Conservation (phyloP, 2,329 filamentous ascomycete genomes). For the Apiospora hydei region DNA sequence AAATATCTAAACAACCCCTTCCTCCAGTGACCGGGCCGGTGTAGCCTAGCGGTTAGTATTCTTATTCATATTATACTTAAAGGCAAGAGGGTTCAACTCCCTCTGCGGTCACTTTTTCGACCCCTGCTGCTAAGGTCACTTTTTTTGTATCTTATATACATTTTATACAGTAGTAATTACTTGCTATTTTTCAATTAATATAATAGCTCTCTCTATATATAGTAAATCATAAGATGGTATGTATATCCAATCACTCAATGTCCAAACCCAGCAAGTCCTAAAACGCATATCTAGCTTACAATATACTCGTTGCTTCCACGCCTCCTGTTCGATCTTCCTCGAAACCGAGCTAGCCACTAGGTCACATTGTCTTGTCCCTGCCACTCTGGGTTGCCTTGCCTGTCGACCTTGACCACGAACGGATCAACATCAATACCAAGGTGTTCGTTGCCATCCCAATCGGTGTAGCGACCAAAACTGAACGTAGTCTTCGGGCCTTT, state of each 20-base stretch:
- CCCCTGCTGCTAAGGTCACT: not conserved
- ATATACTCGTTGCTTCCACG: not conserved
- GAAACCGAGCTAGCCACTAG: not conserved
- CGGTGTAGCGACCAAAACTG: not conserved
- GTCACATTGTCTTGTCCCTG: not conserved
- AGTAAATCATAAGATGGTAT: not conserved
- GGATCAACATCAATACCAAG: not conserved
- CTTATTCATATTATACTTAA: constrained; percentile 3
- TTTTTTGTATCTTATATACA: not conserved
- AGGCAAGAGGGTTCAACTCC: constrained; percentile 12
- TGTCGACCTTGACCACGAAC: not conserved
- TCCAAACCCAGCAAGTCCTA: not conserved
- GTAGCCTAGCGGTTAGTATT: constrained; percentile 7
- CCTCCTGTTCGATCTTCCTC: not conserved
- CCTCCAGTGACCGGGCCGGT: not conserved
- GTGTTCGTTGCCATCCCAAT: not conserved
- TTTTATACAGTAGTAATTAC: too few relatives aligned
- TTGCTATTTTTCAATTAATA: too few relatives aligned
- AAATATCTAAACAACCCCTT: not conserved
- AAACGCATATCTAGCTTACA: not conserved
- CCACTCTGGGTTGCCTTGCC: not conserved
- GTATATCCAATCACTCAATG: not conserved
- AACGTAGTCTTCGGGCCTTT: not conserved
- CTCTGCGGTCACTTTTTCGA: constrained; percentile 5
- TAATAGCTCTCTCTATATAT: too few relatives aligned